Evolutionary conservation across 1,139 yeast species (phyloP).

Genomic region (Geotrichum phurueaensis): DNA sequence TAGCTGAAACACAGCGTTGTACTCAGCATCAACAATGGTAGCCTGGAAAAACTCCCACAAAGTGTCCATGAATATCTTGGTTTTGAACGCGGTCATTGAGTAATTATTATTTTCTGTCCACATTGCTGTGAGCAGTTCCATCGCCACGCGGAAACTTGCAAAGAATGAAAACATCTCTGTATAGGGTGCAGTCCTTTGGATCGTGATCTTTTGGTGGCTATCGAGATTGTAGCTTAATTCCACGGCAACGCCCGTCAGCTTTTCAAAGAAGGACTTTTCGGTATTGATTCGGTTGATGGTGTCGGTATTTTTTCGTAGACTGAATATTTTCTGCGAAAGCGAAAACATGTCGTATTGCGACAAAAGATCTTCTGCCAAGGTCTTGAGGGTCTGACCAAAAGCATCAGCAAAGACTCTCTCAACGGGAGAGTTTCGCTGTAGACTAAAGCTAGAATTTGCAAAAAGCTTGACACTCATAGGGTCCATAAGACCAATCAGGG

Average conservation of each 20-base stretch:
- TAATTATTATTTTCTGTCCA: background rate
- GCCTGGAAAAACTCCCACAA: conserved; percentile 28
- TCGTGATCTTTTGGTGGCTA: conserved; percentile 14
- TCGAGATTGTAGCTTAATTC: conserved; percentile 2
- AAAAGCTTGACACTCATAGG: background rate
- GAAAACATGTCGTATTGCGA: background rate
- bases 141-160: conserved; percentile 19
- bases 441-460: conserved; percentile 5
- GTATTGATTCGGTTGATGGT: background rate
- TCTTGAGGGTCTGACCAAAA: background rate
- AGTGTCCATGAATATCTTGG: conserved; percentile 9
- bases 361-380: conserved; percentile 2
- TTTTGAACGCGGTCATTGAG: background rate
- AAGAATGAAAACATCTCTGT: conserved; percentile 23
- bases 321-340: conserved; percentile 3
- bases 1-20: conserved; percentile 3
- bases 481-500: background rate
- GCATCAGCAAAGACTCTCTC: conserved; percentile 8
- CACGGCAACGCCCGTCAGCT: conserved; percentile 3
- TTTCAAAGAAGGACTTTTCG: background rate
- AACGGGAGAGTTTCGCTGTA: conserved; percentile 5
- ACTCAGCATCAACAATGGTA: conserved; percentile 21
- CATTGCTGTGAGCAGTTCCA: conserved; percentile 13
- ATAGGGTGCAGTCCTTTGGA: conserved; percentile 20
- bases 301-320: background rate